Evolutionary conservation across 2,329 filamentous ascomycete species (phyloP), one percentile per base, ranked within the genome.

Genomic region (Sporothrix brunneoviolacea): DNA sequence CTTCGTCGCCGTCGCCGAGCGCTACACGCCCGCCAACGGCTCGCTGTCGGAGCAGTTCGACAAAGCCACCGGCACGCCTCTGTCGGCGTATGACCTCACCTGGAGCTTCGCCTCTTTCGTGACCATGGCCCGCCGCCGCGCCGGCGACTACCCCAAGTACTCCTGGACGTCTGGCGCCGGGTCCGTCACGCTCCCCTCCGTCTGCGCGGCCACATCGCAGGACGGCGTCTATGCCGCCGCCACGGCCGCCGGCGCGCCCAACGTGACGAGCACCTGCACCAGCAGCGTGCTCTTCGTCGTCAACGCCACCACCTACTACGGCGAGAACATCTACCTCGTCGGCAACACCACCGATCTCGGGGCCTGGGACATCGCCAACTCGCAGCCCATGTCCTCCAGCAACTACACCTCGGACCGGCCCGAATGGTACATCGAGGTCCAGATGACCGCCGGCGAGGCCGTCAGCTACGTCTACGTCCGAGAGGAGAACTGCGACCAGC

Each of bases 51-150:
- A 89, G 68, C 84, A 88, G 63, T 88, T 77, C 59, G 72, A 76
- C 56, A 75, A 75, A 57, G 6, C 22, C 4, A 64, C 67, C 50
- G 82, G 76, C 27, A 56, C 60, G 0, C 81, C 80, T 1, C 67
- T 83, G 4, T 86, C 82, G 2, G 85, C 84, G 1, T 67, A 70
- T n/a, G 81, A 88, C 56, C 68, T 88, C 22, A 88, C 84, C 3
- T 88, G 84, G 84, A 86, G 82, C 0, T 88, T 87, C 57, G 82
- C 83, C 1, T 74, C 83, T 0, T 83, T 88, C 64, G 68, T 88
- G 41, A 84, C 83, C 0, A 77, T 77, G n/a, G 67, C 71, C 21
- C 73, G 73, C 37, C 76, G 82, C 33, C 76, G 82, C 41, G 72
- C 73, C 41, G 74, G 73, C 18, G 59, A 75, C 15, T 64, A 82